These are phyloP conservation scores for Solanum hybrid DNA, from an alignment of 305 asterid genomes.

Conservation along the genomic window DNA sequence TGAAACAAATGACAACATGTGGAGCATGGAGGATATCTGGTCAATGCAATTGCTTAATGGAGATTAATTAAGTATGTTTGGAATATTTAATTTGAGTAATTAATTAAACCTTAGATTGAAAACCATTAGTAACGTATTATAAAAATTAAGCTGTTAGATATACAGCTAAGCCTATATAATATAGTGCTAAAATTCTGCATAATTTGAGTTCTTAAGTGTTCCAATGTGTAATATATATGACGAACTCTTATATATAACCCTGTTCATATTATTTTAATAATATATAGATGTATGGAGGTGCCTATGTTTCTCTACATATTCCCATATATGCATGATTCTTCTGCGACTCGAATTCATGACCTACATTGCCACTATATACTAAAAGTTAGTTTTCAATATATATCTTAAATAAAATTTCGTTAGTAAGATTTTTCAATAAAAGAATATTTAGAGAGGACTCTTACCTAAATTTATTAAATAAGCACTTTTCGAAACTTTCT, in stretches of 20 bases:
- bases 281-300: background rate
- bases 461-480: background rate
- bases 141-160: background rate
- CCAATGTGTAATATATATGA: background rate
- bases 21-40: conserved; percentile 97
- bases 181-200: background rate
- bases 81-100: background rate
- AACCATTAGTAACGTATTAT: background rate
- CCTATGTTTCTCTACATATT: background rate
- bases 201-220: background rate
- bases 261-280: background rate
- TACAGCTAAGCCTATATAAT: background rate
- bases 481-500: background rate
- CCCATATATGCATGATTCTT: background rate
- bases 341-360: background rate
- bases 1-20: conserved; percentile 53
- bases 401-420: background rate
- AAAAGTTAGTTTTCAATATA: background rate
- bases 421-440: background rate
- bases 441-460: background rate
- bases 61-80: conserved; percentile 4
- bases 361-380: too few relatives aligned
- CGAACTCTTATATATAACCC: background rate
- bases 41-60: conserved; percentile 71
- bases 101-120: background rate